A percentile compares a stretch with the other conserved stretches of the same genome.
Evolutionary conservation across 176 grass and related monocot genomes (phyloP).

Genomic region (Alloteropsis semialata): DNA sequence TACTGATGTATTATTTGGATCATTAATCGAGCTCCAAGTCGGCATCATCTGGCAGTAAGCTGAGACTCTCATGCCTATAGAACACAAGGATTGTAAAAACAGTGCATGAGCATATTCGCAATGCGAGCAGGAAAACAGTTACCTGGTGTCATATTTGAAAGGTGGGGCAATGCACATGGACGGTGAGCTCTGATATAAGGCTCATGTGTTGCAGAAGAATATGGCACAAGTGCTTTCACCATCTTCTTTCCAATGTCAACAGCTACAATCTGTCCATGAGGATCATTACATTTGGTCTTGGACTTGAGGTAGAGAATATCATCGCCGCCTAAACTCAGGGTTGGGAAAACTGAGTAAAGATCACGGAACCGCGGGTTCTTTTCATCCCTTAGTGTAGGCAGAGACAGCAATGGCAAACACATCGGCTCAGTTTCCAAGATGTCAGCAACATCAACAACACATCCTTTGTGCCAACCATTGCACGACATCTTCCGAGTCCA

Average conservation of each 20-base stretch:
- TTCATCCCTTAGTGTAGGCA: no score
- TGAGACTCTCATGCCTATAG: no score
- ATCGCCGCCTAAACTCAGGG: neutral
- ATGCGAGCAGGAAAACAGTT: no score
- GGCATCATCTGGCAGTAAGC: no score
- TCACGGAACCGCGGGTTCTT: neutral
- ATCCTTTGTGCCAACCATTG: neutral
- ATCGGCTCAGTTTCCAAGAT: neutral
- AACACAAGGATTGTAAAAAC: no score
- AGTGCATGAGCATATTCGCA: no score
- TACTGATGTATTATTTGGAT: conserved; percentile 19
- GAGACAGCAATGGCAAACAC: neutral
- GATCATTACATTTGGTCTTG: neutral
- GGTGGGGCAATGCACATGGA: no score
- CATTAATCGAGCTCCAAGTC: no score
- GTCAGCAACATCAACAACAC: neutral
- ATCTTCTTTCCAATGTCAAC: conserved; percentile 7
- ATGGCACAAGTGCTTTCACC: neutral
- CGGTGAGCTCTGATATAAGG: neutral
- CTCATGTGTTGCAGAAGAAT: neutral
- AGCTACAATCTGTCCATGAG: neutral
- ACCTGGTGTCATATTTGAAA: no score
- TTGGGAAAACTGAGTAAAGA: neutral
- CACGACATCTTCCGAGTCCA: neutral
- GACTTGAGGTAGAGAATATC: neutral